Evolutionary conservation across 768 basidiomycete genomes (phyloP).

Genomic region (Rhodotorula toruloides): DNA sequence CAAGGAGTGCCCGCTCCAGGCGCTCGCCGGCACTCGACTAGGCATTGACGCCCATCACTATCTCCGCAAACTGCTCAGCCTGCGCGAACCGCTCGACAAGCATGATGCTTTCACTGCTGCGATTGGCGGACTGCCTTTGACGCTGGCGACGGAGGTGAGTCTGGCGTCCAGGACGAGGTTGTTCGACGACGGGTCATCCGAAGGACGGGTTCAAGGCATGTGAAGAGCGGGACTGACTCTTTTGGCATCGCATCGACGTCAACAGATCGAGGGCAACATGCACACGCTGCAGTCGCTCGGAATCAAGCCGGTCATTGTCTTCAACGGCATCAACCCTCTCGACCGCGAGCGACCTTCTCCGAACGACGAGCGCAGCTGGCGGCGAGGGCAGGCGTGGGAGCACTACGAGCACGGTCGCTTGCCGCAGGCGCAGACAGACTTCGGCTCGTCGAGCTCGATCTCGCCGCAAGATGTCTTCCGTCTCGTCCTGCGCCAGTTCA

Average conservation of each 20-base stretch:
- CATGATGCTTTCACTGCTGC: conserved; percentile 89
- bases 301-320: conserved; percentile 99
- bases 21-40: conserved; percentile 82
- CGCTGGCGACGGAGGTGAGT: conserved; percentile 55
- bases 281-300: conserved; percentile 79
- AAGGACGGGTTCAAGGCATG: no score
- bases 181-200: no score
- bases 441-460: conserved; percentile 53
- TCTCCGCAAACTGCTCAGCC: conserved; percentile 62
- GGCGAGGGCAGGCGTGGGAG: conserved; percentile 72
- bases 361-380: conserved; percentile 42
- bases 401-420: conserved; percentile 90
- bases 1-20: conserved; percentile 71
- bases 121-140: conserved; percentile 87
- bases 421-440: conserved; percentile 76
- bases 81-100: conserved; percentile 60
- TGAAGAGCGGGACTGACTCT: no score
- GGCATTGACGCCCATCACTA: conserved; percentile 96
- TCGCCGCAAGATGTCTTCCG: conserved; percentile 89
- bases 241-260: conserved; percentile 33
- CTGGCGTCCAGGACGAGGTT: no score
- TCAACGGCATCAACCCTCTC: conserved; percentile 75
- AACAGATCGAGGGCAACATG: conserved; percentile 85
- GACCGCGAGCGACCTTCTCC: conserved; percentile 43
- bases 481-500: conserved; percentile 82